Evolutionary conservation across 305 asterid genomes (phyloP).

Genomic region (Fraxinus baroniana): DNA sequence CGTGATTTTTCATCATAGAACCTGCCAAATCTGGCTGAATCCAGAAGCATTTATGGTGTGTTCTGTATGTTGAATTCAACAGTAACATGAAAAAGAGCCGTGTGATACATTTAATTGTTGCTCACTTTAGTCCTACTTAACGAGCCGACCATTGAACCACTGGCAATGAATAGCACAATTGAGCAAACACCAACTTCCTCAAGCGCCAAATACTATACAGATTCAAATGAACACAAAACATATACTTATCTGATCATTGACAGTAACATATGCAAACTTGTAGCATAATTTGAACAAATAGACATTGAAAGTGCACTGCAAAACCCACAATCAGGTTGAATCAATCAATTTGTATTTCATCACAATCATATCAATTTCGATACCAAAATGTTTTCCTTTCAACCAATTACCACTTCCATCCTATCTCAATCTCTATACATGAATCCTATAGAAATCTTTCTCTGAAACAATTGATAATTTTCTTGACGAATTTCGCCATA

Average conservation of each 20-base stretch:
- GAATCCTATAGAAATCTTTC: constrained; percentile 14
- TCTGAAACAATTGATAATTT: constrained; percentile 54
- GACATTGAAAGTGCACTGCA: background rate
- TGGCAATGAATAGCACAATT: background rate
- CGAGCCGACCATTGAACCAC: background rate
- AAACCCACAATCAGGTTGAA: background rate
- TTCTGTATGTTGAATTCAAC: background rate
- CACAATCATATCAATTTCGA: background rate
- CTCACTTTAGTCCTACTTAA: background rate
- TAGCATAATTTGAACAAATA: background rate
- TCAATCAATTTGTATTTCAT: background rate
- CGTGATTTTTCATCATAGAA: background rate
- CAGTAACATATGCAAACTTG: background rate
- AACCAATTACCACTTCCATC: background rate
- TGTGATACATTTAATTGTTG: background rate
- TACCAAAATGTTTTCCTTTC: background rate
- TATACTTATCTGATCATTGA: too few relatives aligned
- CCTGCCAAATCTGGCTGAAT: background rate
- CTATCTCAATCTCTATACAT: background rate
- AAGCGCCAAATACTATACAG: background rate
- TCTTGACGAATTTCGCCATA: background rate
- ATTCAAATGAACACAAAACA: background rate
- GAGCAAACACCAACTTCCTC: background rate
- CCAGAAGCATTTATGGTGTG: background rate
- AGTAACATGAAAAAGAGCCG: background rate